Evolutionary conservation across 2,329 filamentous ascomycete species (phyloP).

Genomic region (Diaporthe vaccinii): DNA sequence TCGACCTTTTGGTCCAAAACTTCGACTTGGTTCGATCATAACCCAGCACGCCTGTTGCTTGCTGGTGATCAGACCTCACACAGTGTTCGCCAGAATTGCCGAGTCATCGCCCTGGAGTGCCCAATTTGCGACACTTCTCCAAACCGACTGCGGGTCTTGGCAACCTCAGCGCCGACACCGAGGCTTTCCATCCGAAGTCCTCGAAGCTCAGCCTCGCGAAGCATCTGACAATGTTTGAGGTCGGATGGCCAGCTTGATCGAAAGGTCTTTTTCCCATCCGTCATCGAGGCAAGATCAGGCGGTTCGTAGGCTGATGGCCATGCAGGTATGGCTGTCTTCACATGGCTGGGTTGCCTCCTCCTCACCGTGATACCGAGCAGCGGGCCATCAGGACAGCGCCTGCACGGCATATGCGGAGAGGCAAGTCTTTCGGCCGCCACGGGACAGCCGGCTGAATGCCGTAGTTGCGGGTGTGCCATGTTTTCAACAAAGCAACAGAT

Average conservation of each 20-base stretch:
- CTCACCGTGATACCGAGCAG: not conserved
- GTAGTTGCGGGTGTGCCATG: not conserved
- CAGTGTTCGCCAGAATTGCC: slow-evolving; percentile 25
- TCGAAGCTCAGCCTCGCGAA: slow-evolving; percentile 24
- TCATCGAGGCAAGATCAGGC: not conserved
- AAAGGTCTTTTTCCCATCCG: not conserved
- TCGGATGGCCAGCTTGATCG: slow-evolving; percentile 17
- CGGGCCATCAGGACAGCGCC: not conserved
- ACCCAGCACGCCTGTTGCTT: not conserved
- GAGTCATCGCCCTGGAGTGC: slow-evolving; percentile 31
- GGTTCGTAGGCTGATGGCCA: not conserved
- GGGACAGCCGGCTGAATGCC: not conserved
- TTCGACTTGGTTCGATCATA: slow-evolving; percentile 20
- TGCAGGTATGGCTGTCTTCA: not conserved
- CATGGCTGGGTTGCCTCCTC: not conserved
- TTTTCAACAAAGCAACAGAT: slow-evolving; percentile 7
- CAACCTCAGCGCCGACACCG: slow-evolving; percentile 14
- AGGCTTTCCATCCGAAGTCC: slow-evolving; percentile 9
- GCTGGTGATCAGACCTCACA: slow-evolving; percentile 35
- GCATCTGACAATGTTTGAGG: slow-evolving; percentile 23
- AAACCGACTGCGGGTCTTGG: slow-evolving; percentile 30
- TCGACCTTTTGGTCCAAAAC: not conserved
- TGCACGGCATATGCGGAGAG: slow-evolving; percentile 13
- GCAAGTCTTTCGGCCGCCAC: not conserved
- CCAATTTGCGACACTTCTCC: slow-evolving; percentile 37